A percentile compares a stretch with the other conserved stretches of the same genome.
phyloP scores from a whole-genome alignment of 1,284 basidiomycete genomes.

The Anthracocystis walkeri region DNA sequence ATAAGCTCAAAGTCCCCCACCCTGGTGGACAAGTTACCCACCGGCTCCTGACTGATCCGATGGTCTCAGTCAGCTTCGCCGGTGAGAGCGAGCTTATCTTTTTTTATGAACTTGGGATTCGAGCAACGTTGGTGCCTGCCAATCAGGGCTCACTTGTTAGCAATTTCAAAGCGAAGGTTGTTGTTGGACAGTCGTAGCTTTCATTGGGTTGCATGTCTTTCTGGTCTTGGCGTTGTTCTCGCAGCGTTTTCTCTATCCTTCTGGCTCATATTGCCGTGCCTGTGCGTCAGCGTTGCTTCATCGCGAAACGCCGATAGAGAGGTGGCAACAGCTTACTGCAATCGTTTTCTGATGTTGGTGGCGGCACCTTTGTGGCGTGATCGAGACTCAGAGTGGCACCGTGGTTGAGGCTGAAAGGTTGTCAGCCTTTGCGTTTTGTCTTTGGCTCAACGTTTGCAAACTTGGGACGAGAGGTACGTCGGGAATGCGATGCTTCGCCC shows the following conservation, averaged over 20 bases:
- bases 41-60: conserved; percentile 22
- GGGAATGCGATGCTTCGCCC: conserved; percentile 25
- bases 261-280: neutral
- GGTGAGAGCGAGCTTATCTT: conserved; percentile 6
- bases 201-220: neutral
- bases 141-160: no score
- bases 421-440: neutral
- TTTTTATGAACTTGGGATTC: neutral
- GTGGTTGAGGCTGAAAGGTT: conserved; percentile 5
- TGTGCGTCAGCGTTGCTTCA: neutral
- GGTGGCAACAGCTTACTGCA: neutral
- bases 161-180: neutral
- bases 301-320: neutral
- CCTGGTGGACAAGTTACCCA: conserved; percentile 1
- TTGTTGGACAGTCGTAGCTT: neutral
- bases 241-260: neutral
- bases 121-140: no score
- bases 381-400: conserved; percentile 9
- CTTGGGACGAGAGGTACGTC: conserved; percentile 10
- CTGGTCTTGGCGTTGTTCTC: neutral
- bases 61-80: conserved; percentile 14
- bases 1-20: conserved; percentile 1
- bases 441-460: conserved; percentile 28
- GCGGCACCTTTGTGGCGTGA: conserved; percentile 22
- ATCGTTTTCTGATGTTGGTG: neutral